These are phyloP conservation scores for Cnidoscolus chayamansa DNA, from an alignment of 441 rosid genomes.

Conservation along the genomic window DNA sequence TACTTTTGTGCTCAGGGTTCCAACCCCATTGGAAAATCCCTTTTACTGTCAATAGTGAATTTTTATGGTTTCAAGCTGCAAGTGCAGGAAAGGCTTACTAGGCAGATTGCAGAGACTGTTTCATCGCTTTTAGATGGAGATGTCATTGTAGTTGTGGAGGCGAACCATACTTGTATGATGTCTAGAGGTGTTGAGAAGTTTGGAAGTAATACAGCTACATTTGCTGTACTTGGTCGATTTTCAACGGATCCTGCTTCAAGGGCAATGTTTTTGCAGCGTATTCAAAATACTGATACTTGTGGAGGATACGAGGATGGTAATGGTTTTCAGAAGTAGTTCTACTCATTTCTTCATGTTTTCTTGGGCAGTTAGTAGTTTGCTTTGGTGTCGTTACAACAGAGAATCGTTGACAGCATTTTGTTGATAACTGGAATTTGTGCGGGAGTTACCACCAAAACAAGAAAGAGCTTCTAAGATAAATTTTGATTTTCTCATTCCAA, in stretches of 20 bases:
- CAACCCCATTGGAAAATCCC: conserved; percentile 44
- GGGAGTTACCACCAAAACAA: conserved; percentile 6
- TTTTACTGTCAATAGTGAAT: conserved; percentile 70
- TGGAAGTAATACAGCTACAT: conserved; percentile 84
- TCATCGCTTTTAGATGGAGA: conserved; percentile 67
- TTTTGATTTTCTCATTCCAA: conserved; percentile 4
- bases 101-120: conserved; percentile 81
- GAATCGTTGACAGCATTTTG: neutral
- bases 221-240: conserved; percentile 79
- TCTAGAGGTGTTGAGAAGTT: conserved; percentile 90
- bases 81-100: conserved; percentile 90
- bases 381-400: neutral
- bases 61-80: conserved; percentile 93
- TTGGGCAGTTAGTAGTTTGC: conserved; percentile 2
- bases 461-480: neutral
- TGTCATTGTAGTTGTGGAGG: conserved; percentile 88
- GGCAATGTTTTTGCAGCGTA: conserved; percentile 56
- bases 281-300: conserved; percentile 32
- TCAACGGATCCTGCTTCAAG: conserved; percentile 55
- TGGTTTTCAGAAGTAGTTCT: conserved; percentile 3
- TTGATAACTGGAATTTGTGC: neutral
- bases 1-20: conserved; percentile 52
- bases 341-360: neutral
- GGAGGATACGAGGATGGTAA: conserved; percentile 22
- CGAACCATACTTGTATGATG: conserved; percentile 89